phyloP scores from a whole-genome alignment of 2,329 filamentous ascomycete species.

The Zymoseptoria ardabiliae region DNA sequence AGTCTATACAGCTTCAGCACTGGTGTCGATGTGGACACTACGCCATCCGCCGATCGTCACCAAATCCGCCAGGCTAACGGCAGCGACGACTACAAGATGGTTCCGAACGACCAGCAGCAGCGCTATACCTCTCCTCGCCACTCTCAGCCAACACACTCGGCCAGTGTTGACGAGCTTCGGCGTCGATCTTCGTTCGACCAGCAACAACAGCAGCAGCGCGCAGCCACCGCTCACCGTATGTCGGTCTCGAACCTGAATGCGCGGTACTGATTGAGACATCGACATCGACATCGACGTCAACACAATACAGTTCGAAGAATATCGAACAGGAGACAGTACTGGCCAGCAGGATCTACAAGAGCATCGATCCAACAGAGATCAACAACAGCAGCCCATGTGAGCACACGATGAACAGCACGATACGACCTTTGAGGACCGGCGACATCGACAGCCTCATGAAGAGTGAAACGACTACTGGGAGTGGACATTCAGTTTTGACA shows the following conservation, averaged over 20 bases:
- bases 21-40: slow-evolving; percentile 13
- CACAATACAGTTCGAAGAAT: not conserved
- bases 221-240: slow-evolving; percentile 21
- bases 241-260: slow-evolving; percentile 22
- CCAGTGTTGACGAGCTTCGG: slow-evolving; percentile 20
- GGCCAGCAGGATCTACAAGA: not conserved
- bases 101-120: slow-evolving; percentile 1
- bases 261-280: slow-evolving; percentile 14
- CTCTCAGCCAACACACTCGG: slow-evolving; percentile 21
- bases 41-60: slow-evolving; percentile 9
- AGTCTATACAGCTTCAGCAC: slow-evolving; percentile 27
- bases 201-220: slow-evolving; percentile 16
- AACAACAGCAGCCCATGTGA: not conserved
- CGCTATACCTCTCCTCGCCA: slow-evolving; percentile 12
- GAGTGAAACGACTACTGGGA: not conserved
- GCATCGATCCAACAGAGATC: not conserved
- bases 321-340: not conserved
- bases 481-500: not conserved
- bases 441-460: too few relatives aligned
- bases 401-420: not conserved
- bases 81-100: slow-evolving; percentile 1
- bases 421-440: not conserved
- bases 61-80: slow-evolving; percentile 4
- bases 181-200: slow-evolving; percentile 21
- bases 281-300: not conserved